Conservation (phyloP, 257 asterid species). For the Fraxinus americana region DNA sequence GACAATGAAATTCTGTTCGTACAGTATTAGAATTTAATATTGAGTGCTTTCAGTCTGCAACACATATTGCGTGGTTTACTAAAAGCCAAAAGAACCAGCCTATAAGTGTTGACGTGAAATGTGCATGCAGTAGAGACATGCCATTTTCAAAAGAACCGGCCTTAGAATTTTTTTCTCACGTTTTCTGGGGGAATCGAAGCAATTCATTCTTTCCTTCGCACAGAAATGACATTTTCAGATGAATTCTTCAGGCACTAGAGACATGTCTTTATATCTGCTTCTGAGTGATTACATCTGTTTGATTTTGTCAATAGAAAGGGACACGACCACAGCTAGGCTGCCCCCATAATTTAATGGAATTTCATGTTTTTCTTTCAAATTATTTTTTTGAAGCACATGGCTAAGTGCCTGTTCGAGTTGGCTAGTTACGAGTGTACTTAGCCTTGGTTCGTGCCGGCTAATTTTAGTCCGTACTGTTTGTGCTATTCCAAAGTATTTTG, state of each 20-base stretch:
- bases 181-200: neutral
- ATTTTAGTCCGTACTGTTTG: no score
- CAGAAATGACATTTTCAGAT: neutral
- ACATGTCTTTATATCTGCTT: neutral
- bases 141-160: no score
- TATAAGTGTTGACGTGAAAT: neutral
- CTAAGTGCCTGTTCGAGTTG: no score
- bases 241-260: neutral
- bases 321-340: no score
- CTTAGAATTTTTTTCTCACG: no score
- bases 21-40: neutral
- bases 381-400: no score
- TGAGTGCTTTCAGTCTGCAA: slow-evolving; percentile 1
- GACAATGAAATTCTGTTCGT: neutral
- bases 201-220: neutral
- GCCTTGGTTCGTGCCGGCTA: no score
- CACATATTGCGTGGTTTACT: neutral
- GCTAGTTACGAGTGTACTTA: no score
- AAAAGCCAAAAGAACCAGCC: neutral
- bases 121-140: no score
- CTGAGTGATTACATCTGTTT: neutral
- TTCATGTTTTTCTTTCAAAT: no score
- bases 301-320: neutral
- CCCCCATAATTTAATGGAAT: no score
- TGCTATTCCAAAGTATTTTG: no score